These are phyloP conservation scores for Albophoma yamanashiensis DNA, from an alignment of 2,329 filamentous ascomycete genomes.

Conservation along the genomic window DNA sequence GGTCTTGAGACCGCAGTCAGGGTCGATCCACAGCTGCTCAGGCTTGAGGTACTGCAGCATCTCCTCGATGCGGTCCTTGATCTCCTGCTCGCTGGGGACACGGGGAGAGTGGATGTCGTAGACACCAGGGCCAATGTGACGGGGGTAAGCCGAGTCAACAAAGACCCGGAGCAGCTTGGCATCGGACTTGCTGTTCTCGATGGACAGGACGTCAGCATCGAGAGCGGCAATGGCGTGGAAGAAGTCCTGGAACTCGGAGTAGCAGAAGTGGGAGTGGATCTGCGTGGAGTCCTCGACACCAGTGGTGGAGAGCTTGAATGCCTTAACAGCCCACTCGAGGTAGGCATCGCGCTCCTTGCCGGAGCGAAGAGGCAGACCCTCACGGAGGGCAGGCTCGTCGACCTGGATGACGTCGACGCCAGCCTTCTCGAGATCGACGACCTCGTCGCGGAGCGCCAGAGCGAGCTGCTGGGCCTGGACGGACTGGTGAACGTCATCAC, in stretches of 20 bases:
- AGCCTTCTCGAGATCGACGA: constrained; percentile 93
- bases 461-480: constrained; percentile 98
- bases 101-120: constrained; percentile 99
- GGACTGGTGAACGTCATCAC: constrained; percentile 98
- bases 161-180: constrained; percentile 99
- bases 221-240: constrained; percentile 99
- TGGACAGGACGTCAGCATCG: constrained; percentile 95
- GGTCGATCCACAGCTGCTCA: constrained; percentile 99
- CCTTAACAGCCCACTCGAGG: constrained; percentile 93
- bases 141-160: constrained; percentile 91
- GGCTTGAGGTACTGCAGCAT: constrained; percentile 97
- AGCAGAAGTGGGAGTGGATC: constrained; percentile 99
- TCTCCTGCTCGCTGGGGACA: constrained; percentile 95
- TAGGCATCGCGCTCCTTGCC: constrained; percentile 95
- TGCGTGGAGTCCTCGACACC: constrained; percentile 93
- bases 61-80: constrained; percentile 94
- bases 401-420: constrained; percentile 98
- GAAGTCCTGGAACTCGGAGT: constrained; percentile 99
- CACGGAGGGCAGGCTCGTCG: constrained; percentile 96
- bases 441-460: constrained; percentile 95
- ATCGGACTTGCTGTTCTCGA: constrained; percentile 99
- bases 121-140: constrained; percentile 97
- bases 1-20: constrained; percentile 98
- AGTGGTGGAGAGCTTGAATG: constrained; percentile 90
- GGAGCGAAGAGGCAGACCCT: constrained; percentile 92